phyloP scores from a whole-genome alignment of 257 asterid genomes.

The Jaltomata sinuosa region DNA sequence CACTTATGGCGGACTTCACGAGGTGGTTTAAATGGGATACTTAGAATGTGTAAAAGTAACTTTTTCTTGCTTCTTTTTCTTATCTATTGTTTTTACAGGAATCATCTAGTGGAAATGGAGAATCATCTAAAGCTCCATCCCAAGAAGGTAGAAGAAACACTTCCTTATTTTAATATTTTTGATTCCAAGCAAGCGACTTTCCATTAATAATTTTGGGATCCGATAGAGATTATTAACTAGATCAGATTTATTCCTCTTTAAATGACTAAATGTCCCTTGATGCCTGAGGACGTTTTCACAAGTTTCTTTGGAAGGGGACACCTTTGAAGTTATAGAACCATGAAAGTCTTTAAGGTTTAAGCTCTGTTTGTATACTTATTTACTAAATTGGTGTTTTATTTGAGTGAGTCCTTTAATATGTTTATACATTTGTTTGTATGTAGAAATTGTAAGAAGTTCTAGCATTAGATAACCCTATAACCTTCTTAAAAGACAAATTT shows the following conservation, averaged over 20 bases:
- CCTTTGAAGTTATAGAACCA: not conserved
- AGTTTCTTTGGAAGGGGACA: not conserved
- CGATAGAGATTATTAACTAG: not conserved
- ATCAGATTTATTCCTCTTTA: not conserved
- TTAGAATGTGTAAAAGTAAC: not conserved
- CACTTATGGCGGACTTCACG: not conserved
- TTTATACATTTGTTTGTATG: not conserved
- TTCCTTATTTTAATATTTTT: not conserved
- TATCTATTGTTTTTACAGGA: slow-evolving; percentile 40
- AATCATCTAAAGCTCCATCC: slow-evolving; percentile 41
- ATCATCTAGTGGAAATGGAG: slow-evolving; percentile 54
- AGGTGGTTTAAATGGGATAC: not conserved
- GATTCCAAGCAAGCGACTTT: not conserved
- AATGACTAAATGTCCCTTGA: not conserved
- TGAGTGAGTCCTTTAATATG: not conserved
- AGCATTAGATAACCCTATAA: not conserved
- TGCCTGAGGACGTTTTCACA: not conserved
- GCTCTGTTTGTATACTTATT: not conserved
- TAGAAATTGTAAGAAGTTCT: not conserved
- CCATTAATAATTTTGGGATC: not conserved
- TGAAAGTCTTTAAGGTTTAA: not conserved
- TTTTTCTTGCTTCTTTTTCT: not conserved
- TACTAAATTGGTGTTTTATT: not conserved
- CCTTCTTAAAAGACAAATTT: not conserved
- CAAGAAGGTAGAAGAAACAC: slow-evolving; percentile 43